Evolutionary conservation across 257 asterid genomes (phyloP), one percentile per base, ranked within the genome.

Genomic region (Cruciata laevipes): DNA sequence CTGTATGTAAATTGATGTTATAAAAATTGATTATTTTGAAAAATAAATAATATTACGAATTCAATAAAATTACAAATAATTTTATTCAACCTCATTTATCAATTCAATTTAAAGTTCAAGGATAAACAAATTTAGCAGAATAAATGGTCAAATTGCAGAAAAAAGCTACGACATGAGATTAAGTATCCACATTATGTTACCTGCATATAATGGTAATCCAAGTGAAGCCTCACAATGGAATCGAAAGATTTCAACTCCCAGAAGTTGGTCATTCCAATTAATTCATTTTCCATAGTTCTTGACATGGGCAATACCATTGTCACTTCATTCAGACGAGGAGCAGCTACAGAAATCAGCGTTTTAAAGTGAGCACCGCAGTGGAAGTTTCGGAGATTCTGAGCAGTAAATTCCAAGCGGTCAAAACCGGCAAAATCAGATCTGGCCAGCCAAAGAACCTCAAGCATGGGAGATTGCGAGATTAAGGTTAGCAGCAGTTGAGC

Each of bases 381-480:
- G 38, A 61, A 35, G 32, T 1, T 1, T 5, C 12, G 37, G 20
- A 4, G 68, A 6, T 13, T 20, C 14, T 24, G 53, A 51, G 61
- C 69, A 51, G 14, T 31, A 37, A 61, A 14, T 1, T 55, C 21
- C 8, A 68, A 33, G 53, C 2, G 6, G 21, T 24, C 53, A 25
- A 1, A 2, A 27, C 2, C 2, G 30, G 30, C 30, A 2, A 27
- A 27, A 27, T 27, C 2, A 27, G 30, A 27, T 1, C 2, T 27
- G 30, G 30, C 30, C 30, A 27, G 30, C 30, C 30, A 27, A 27
- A 27, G 30, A 27, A 27, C 30, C 30, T 27, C 30, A 27, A 71
- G 72, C 18, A 73, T 14, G 5, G 62, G 60, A 30, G 49, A 66
- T 27, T 25, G 30, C 42, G 72, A 35, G n/a, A 60, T 60, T 18